Percentiles rank a stretch among this genome's conserved stretches.
Conservation (phyloP, 768 basidiomycete genomes). For the Leccinum subgranulosum region DNA sequence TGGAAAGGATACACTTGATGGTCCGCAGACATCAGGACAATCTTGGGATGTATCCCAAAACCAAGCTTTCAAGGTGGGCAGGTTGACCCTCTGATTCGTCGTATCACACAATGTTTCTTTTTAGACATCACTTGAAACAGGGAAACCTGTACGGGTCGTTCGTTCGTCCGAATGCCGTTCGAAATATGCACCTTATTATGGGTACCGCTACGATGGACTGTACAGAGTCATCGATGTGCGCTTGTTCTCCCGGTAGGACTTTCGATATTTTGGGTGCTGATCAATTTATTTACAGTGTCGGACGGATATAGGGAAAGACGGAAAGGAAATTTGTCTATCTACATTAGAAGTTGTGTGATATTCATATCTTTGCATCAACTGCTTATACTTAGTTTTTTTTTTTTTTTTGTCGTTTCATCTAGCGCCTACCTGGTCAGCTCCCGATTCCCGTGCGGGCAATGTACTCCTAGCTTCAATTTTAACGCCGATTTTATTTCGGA, state of each 20-base stretch:
- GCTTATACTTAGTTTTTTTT: not conserved
- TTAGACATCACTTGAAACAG: conserved; percentile 21
- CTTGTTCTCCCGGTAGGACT: not conserved
- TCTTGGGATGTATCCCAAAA: conserved; percentile 14
- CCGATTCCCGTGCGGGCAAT: conserved; percentile 12
- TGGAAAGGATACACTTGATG: conserved; percentile 9
- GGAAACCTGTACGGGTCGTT: conserved; percentile 24
- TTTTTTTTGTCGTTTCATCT: too few relatives aligned
- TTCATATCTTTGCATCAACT: not conserved
- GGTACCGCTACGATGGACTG: conserved; percentile 31
- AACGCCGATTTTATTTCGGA: not conserved
- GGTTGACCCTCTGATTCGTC: not conserved
- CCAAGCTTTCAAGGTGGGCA: conserved; percentile 16
- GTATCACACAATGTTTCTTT: not conserved
- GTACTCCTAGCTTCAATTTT: not conserved
- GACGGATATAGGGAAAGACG: conserved; percentile 12
- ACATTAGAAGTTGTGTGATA: conserved; percentile 19
- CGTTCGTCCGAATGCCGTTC: conserved; percentile 21
- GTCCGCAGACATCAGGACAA: conserved; percentile 22
- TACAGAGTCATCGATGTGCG: conserved; percentile 24
- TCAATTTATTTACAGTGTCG: conserved; percentile 15
- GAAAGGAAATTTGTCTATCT: conserved; percentile 23
- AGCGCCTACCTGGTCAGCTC: conserved; percentile 28
- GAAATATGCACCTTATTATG: conserved; percentile 23
- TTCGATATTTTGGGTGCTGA: not conserved